Percentiles rank a stretch among this genome's conserved stretches.
phyloP scores from a whole-genome alignment of 2,329 filamentous ascomycete species.

The Penicillium sp. region DNA sequence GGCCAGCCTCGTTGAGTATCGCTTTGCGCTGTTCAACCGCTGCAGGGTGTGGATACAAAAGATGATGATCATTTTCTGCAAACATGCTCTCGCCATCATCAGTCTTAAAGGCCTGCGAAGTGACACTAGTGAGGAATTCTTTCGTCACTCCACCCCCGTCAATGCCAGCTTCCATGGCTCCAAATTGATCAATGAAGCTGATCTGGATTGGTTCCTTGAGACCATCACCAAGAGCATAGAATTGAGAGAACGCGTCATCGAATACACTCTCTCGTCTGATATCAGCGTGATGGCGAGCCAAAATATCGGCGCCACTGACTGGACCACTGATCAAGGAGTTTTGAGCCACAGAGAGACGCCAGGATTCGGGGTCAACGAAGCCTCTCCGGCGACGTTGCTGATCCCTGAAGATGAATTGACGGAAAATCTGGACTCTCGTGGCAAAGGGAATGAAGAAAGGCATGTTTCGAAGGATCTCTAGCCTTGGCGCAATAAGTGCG shows the following conservation, averaged over 20 bases:
- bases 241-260: conserved; percentile 79
- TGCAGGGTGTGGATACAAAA: conserved; percentile 85
- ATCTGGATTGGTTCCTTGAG: conserved; percentile 96
- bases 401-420: conserved; percentile 86
- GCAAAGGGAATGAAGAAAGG: conserved; percentile 95
- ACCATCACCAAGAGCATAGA: conserved; percentile 76
- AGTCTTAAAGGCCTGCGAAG: conserved; percentile 75
- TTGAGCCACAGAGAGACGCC: conserved; percentile 64
- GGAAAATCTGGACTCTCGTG: conserved; percentile 87
- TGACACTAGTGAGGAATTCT: conserved; percentile 89
- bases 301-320: conserved; percentile 40
- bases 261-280: conserved; percentile 81
- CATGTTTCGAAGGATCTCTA: conserved; percentile 93
- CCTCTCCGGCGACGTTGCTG: conserved; percentile 71
- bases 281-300: conserved; percentile 69
- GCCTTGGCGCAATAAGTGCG: conserved; percentile 77
- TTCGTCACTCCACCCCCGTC: conserved; percentile 97
- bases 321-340: conserved; percentile 43
- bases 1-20: conserved; percentile 53
- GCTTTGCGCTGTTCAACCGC: conserved; percentile 70
- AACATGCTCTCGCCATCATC: conserved; percentile 66
- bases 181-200: conserved; percentile 91
- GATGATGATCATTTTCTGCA: conserved; percentile 77
- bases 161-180: conserved; percentile 84
- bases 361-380: conserved; percentile 69